A percentile compares a stretch with the other conserved stretches of the same genome.
These are phyloP conservation scores for Eucalyptus shirleyi DNA, from an alignment of 345 rosid genomes.

Conservation along the genomic window DNA sequence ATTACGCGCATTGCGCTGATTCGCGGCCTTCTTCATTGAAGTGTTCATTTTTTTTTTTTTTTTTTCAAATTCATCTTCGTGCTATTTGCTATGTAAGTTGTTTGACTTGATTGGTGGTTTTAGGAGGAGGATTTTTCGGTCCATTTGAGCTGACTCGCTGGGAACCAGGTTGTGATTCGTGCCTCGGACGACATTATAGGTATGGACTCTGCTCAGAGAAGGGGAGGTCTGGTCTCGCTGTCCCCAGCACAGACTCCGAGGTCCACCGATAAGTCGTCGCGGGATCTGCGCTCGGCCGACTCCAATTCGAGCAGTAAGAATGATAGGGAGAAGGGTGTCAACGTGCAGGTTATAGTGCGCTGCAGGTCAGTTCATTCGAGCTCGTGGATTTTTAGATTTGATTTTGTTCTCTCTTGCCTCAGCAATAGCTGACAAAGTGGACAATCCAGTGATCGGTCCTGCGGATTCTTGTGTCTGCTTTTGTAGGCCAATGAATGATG, in stretches of 20 bases:
- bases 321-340: constrained; percentile 94
- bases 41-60: background rate
- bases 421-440: background rate
- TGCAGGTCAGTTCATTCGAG: constrained; percentile 51
- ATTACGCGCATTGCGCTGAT: background rate
- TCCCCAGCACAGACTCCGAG: constrained; percentile 95
- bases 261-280: constrained; percentile 63
- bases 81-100: background rate
- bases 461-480: background rate
- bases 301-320: constrained; percentile 44
- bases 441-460: background rate
- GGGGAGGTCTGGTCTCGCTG: constrained; percentile 57
- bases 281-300: constrained; percentile 87
- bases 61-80: background rate
- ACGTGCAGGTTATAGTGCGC: constrained; percentile 92
- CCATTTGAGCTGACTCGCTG: background rate
- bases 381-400: background rate
- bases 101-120: background rate
- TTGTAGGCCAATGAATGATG: constrained; percentile 87
- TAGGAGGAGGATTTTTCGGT: background rate
- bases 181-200: background rate
- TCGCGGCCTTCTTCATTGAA: background rate
- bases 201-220: constrained; percentile 22
- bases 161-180: background rate
- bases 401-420: background rate